A percentile compares a stretch with the other conserved stretches of the same genome.
These are phyloP conservation scores for Cyberlindnera petersonii DNA, from an alignment of 805 yeast genomes.

Conservation along the genomic window DNA sequence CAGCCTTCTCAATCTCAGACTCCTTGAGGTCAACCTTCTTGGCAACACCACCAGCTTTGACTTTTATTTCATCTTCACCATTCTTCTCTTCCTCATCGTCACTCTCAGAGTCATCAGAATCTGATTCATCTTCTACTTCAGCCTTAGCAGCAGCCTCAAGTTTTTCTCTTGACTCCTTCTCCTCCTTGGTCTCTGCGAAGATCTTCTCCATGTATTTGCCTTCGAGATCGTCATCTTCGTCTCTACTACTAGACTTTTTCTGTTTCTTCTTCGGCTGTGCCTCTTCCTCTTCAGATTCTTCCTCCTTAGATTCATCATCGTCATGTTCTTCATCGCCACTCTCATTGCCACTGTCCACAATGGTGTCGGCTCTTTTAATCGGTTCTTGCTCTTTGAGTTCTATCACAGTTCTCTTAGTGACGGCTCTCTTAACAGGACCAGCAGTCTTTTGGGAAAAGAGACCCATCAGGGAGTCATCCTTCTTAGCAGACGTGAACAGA, in stretches of 20 bases:
- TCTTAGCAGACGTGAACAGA: slow-evolving; percentile 31
- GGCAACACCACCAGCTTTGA: slow-evolving; percentile 20
- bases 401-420: slow-evolving; percentile 33
- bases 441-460: slow-evolving; percentile 37
- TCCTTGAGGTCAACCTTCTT: slow-evolving; percentile 57
- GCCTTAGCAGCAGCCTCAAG: slow-evolving; percentile 29
- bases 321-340: slow-evolving; percentile 24
- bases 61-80: slow-evolving; percentile 19
- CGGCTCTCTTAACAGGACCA: slow-evolving; percentile 46
- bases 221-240: slow-evolving; percentile 45
- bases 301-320: slow-evolving; percentile 16
- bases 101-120: slow-evolving; percentile 23
- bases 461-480: slow-evolving; percentile 31
- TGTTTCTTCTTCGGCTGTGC: slow-evolving; percentile 26
- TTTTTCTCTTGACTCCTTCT: slow-evolving; percentile 23
- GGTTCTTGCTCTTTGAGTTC: slow-evolving; percentile 15
- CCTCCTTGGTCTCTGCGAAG: slow-evolving; percentile 33
- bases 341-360: slow-evolving; percentile 20
- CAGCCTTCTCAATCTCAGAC: slow-evolving; percentile 76
- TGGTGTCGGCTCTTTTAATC: slow-evolving; percentile 19
- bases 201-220: slow-evolving; percentile 49
- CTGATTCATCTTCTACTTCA: slow-evolving; percentile 23
- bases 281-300: slow-evolving; percentile 21
- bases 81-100: slow-evolving; percentile 27
- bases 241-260: slow-evolving; percentile 17